phyloP scores from a whole-genome alignment of 139 green algal species.

The Eudorina sp. region DNA sequence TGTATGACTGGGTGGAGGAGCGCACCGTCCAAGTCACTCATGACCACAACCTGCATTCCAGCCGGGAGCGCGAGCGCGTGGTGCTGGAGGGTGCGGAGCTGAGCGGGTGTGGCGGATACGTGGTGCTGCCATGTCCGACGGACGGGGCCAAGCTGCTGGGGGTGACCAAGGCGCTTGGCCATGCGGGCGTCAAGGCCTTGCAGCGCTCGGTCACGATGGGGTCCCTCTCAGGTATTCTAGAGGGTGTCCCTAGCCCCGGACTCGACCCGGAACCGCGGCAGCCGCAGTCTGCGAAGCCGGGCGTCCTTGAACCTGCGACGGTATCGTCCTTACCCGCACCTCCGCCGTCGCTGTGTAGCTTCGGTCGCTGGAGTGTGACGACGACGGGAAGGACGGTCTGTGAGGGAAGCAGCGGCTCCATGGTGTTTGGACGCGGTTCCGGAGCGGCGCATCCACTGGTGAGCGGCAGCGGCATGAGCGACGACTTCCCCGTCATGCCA shows the following conservation, averaged over 20 bases:
- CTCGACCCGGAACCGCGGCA: background rate
- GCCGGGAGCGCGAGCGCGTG: slow-evolving; percentile 31
- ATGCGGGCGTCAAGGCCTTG: slow-evolving; percentile 35
- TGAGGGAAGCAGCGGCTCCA: no score
- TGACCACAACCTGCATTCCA: slow-evolving; percentile 36
- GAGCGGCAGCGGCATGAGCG: slow-evolving; percentile 36
- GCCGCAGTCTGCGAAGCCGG: no score
- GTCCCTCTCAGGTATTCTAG: background rate
- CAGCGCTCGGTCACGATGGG: slow-evolving; percentile 12
- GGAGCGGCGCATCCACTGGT: background rate
- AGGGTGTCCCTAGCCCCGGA: background rate
- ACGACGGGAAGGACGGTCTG: no score
- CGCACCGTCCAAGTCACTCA: background rate
- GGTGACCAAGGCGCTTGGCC: slow-evolving; percentile 40
- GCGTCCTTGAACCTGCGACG: no score
- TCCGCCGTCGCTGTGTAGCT: no score
- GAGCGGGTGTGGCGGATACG: slow-evolving; percentile 29
- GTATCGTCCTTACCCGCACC: no score
- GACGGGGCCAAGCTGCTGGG: slow-evolving; percentile 47
- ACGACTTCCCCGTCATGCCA: background rate
- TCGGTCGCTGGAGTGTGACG: no score
- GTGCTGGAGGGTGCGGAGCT: slow-evolving; percentile 24
- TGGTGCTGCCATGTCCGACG: slow-evolving; percentile 24
- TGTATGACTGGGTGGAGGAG: slow-evolving; percentile 43
- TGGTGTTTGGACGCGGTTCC: no score